Evolutionary conservation across 495 filamentous ascomycete species (phyloP).

Genomic region (Neurospora sp.): DNA sequence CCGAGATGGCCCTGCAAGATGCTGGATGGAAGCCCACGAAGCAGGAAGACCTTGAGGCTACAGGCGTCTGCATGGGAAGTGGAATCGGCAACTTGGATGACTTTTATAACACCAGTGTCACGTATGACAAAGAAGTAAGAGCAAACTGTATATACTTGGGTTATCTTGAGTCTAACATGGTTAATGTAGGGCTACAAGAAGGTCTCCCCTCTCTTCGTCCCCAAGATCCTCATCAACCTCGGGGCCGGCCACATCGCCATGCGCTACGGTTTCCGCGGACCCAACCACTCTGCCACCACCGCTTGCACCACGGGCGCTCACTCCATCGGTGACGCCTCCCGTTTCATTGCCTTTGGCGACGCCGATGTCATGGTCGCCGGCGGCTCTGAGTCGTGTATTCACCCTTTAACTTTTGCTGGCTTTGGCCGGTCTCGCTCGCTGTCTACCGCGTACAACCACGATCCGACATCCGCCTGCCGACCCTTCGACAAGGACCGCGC

Average conservation of each 20-base stretch:
- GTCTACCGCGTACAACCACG: conserved; percentile 67
- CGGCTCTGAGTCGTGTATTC: conserved; percentile 89
- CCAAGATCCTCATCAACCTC: conserved; percentile 85
- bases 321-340: conserved; percentile 82
- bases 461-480: conserved; percentile 63
- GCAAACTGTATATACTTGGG: not conserved
- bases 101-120: conserved; percentile 70
- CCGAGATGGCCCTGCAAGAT: conserved; percentile 79
- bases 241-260: conserved; percentile 92
- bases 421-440: conserved; percentile 83
- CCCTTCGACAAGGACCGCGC: conserved; percentile 76
- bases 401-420: conserved; percentile 84
- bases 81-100: conserved; percentile 93
- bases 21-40: conserved; percentile 64
- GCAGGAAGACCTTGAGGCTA: conserved; percentile 54
- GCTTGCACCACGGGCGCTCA: conserved; percentile 95
- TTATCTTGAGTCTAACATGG: conserved; percentile 2
- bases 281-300: conserved; percentile 84
- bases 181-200: conserved; percentile 69
- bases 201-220: conserved; percentile 86
- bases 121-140: conserved; percentile 62
- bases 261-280: conserved; percentile 81
- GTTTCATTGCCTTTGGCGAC: conserved; percentile 83
- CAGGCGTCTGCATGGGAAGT: conserved; percentile 89
- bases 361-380: conserved; percentile 93